phyloP scores from a whole-genome alignment of 257 asterid genomes.

The Solanum habrochaites region DNA sequence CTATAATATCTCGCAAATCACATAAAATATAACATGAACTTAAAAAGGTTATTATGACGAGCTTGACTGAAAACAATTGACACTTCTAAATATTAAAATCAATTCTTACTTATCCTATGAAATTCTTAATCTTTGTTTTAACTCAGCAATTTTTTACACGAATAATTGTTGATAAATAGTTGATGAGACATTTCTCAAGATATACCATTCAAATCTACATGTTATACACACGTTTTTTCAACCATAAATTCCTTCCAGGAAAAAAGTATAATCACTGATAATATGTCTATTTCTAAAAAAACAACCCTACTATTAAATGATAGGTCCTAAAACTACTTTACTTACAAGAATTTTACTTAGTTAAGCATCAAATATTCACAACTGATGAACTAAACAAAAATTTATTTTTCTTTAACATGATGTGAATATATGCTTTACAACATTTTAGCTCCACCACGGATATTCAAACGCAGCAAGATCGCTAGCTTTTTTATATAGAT shows the following conservation, averaged over 20 bases:
- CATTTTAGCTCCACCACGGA: background rate
- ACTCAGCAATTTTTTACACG: background rate
- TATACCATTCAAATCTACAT: background rate
- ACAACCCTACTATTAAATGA: background rate
- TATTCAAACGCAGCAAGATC: background rate
- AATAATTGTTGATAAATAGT: background rate
- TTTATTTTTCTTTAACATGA: no score
- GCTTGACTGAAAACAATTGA: background rate
- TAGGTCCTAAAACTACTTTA: background rate
- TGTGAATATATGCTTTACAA: background rate
- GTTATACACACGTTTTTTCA: background rate
- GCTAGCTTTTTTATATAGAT: fast-evolving
- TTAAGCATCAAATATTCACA: background rate
- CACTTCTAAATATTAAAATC: no score
- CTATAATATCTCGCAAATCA: background rate
- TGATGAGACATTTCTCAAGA: background rate
- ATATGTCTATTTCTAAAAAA: background rate
- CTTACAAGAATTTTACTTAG: background rate
- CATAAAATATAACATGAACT: no score
- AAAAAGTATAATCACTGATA: background rate
- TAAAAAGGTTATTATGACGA: no score
- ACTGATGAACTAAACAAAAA: no score
- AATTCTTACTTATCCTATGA: background rate
- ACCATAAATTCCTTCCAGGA: no score
- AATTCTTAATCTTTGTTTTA: background rate